phyloP scores from a whole-genome alignment of 768 basidiomycete genomes.

The Suillus brevipes region DNA sequence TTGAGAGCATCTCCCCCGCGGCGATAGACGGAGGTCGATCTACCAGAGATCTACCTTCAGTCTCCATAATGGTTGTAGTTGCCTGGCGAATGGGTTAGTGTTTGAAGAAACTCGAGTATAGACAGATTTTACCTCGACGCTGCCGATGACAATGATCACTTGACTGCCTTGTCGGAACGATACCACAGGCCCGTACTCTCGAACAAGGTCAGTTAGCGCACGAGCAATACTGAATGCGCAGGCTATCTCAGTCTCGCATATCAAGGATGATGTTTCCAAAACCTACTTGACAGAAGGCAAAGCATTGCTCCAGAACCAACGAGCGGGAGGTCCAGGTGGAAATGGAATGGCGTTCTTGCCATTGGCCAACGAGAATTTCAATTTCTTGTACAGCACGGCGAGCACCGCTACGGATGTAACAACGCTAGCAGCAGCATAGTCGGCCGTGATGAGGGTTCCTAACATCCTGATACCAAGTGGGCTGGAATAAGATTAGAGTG shows the following conservation, averaged over 20 bases:
- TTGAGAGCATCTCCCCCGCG: constrained; percentile 52
- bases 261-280: background rate
- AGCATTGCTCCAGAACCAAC: constrained; percentile 13
- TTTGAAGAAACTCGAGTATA: background rate
- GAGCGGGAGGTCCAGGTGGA: constrained; percentile 10
- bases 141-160: constrained; percentile 18
- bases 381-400: constrained; percentile 8
- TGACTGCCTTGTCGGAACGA: constrained; percentile 47
- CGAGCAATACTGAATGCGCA: constrained; percentile 15
- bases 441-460: background rate
- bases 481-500: background rate
- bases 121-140: background rate
- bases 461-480: background rate
- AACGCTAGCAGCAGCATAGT: constrained; percentile 8
- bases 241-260: background rate
- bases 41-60: constrained; percentile 47
- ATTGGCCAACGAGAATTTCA: background rate
- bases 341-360: constrained; percentile 9
- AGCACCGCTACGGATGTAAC: background rate
- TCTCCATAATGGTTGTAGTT: constrained; percentile 58
- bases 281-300: constrained; percentile 9
- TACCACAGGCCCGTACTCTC: constrained; percentile 60
- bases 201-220: constrained; percentile 51
- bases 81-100: constrained; percentile 35
- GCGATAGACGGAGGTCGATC: constrained; percentile 51